Conservation (phyloP, 345 rosid species). For the Mangifera indica region DNA sequence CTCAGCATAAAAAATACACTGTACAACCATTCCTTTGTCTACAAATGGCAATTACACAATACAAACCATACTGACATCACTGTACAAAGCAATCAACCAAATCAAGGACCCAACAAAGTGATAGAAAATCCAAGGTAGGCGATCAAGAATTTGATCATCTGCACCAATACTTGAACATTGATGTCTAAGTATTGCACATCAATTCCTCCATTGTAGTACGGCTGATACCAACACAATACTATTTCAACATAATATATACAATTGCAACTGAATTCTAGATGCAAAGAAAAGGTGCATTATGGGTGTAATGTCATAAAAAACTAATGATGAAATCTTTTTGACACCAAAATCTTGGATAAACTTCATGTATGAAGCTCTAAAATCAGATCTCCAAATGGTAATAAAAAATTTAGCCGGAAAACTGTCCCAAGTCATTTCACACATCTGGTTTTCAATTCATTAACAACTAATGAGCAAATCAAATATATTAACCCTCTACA, state of each 20-base stretch:
- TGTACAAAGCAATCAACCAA: background rate
- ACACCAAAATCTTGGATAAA: background rate
- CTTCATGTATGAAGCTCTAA: background rate
- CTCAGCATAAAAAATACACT: background rate
- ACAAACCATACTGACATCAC: background rate
- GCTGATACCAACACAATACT: background rate
- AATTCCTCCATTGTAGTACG: background rate
- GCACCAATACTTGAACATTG: background rate
- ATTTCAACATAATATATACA: background rate
- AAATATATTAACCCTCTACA: background rate
- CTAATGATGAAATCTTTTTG: background rate
- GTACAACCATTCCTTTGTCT: background rate
- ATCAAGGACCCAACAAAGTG: background rate
- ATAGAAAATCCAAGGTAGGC: background rate
- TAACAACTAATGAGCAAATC: background rate
- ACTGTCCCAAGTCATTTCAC: constrained; percentile 6
- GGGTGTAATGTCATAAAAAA: background rate
- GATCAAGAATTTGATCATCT: background rate
- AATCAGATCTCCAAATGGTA: background rate
- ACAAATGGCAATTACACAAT: background rate
- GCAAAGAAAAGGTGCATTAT: background rate
- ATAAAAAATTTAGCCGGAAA: background rate
- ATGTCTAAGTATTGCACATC: background rate
- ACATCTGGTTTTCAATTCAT: background rate
- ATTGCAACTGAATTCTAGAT: background rate